A percentile compares a stretch with the other conserved stretches of the same genome.
phyloP scores from a whole-genome alignment of 140 eudicot species.

The Cichorium intybus region DNA sequence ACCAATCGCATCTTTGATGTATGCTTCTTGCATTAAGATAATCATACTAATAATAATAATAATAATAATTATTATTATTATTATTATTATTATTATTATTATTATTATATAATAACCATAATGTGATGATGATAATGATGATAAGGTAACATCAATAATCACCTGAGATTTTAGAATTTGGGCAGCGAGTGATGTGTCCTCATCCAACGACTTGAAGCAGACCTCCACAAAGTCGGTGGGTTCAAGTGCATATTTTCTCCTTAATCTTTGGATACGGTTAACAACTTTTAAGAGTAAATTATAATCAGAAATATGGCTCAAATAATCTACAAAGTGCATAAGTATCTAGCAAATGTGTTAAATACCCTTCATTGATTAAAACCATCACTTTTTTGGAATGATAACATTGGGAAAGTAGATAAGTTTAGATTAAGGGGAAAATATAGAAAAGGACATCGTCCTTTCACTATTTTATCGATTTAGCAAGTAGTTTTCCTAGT shows the following conservation, averaged over 20 bases:
- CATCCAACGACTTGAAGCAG: constrained; percentile 58
- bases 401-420: not conserved
- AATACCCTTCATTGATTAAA: not conserved
- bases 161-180: constrained; percentile 67
- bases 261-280: constrained; percentile 77
- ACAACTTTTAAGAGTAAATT: constrained; percentile 41
- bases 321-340: not conserved
- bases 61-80: no score
- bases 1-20: constrained; percentile 69
- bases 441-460: not conserved
- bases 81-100: no score
- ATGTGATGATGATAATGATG: no score
- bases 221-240: constrained; percentile 86
- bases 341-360: not conserved
- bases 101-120: no score
- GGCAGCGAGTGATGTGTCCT: constrained; percentile 41
- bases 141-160: not conserved
- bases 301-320: not conserved
- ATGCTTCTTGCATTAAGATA: constrained; percentile 42
- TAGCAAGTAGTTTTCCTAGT: not conserved
- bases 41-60: not conserved
- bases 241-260: constrained; percentile 80
- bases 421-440: not conserved
- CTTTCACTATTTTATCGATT: not conserved
- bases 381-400: not conserved